Base-by-base conservation (phyloP, 768 basidiomycete genomes). In the Agrocybe praecox region DNA sequence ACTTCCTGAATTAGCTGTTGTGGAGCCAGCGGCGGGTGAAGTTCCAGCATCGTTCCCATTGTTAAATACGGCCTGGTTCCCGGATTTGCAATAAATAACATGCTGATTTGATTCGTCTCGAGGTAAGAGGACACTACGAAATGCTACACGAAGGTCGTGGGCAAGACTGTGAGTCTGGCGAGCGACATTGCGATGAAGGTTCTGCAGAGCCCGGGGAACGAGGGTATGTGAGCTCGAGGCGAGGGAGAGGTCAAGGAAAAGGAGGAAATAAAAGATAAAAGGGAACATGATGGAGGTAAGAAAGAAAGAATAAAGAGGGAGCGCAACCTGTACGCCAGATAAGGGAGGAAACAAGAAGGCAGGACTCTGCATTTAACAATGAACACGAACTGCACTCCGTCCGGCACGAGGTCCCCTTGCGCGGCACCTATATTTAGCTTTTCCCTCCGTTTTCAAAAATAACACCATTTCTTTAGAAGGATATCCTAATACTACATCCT, bases 131-230 rank as follows among this genome's bases (percentile, higher is more conserved):
- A 87, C 72, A 21, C 80, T 76, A 19, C 79, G 72, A 64, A 92
- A 84, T 12, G 86, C 87, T 32, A 85, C 65, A 24, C 89, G 86
- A 54, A 92, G 76, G 69, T 92, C 90, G 53, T 78, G 79, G 17
- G 89, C 87, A 24, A 92, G 75, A 53, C 71, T 79, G 46, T 81
- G 79, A 42, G 87, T 90, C 55, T 82, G 83, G 54, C 76, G 79
- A 44, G 80, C 67, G 26, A 88, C 87, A 56, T 76, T 74, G 24
- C 73, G 75, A 65, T 88, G 88, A 29, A 80, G 76, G 29, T 71
- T 76, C 48, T 76, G 72, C 18, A 83, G 62, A 51, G 77, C 74
- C 63, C 80, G 72, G 62, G 72, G 72, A 64, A 80, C 57, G 49
- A 80, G 67, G 23, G 69, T 69, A 51, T 65, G 64, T 56, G 62